Base-by-base conservation (phyloP, 208 protist genomes). In the Wallacemonas rigidus region DNA sequence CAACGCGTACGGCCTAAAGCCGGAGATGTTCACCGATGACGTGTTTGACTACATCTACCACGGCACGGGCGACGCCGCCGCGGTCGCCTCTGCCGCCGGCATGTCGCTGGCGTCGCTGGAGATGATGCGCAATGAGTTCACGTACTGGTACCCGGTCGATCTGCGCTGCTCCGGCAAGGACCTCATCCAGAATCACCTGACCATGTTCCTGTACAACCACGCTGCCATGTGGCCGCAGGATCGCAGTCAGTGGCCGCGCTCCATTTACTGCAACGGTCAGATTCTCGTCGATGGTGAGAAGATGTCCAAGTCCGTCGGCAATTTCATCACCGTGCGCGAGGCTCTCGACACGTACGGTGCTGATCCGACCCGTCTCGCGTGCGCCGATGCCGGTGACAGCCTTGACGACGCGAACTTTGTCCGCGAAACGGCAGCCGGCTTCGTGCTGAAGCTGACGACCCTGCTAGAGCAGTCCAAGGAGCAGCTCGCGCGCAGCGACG, bases 131-230 rank as follows among this genome's bases (percentile, higher is more conserved):
- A 85, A 86, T 17, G 99, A 99, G 81, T 99, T 99, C 76, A 14
- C 71, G 7, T 99, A 98, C 89, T 99, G 96, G 96, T 99, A 99
- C 85, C 99, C 99, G 47, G 82, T 99, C 9, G 98, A 99, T 82
- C 82, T 99, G 9, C 97, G 99, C 81, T 97, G 98, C 44, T 99
- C 97, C 53, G 99, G 98, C 72, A 99, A 99, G 79, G 99, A 99
- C 80, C 92, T 99, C 15, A 98, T 99, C 54, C 90, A 91, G 62
- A 99, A 99, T 90, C 99, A 99, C 85, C 91, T 99, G 9, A 99
- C 98, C 17, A 99, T 99, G 92, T 99, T 93, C 69, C 77, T 99
- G 6, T 99, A 99, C 90, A 99, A 99, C 78, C 99, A 99, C 89
- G 90, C 93, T 8, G 99, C 99, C n/a, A 98, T 99, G 72, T 99